Percentiles rank a stretch among this genome's conserved stretches.
Evolutionary conservation across 179 eudicot genomes (phyloP).

Genomic region (Silene coronaria): DNA sequence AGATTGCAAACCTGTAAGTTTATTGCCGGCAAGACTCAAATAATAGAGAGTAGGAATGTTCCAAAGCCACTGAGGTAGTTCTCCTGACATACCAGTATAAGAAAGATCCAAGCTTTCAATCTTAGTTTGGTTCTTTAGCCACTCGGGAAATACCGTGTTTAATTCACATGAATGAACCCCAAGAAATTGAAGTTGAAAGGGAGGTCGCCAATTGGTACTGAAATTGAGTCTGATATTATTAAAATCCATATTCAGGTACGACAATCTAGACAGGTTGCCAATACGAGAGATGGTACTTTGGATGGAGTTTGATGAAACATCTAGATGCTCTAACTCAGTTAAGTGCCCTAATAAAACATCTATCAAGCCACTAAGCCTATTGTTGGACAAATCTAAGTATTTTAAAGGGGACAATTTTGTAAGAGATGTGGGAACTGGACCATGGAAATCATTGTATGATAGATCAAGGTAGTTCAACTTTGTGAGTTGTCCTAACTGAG

Average conservation of each 20-base stretch:
- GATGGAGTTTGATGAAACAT: neutral
- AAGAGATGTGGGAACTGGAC: neutral
- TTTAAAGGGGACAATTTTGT: neutral
- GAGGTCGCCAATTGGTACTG: slow-evolving; percentile 8
- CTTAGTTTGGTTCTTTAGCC: slow-evolving; percentile 9
- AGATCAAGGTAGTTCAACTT: too few species aligned
- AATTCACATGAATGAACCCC: neutral
- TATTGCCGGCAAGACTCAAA: too few species aligned
- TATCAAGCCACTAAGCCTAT: neutral
- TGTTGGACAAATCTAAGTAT: neutral
- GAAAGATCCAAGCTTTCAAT: neutral
- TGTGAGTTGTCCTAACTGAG: too few species aligned
- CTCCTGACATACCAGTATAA: slow-evolving; percentile 14
- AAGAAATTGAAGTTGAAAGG: slow-evolving; percentile 1
- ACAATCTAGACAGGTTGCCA: slow-evolving; percentile 11
- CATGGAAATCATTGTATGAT: neutral
- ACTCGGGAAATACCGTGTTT: neutral
- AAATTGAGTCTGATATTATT: neutral
- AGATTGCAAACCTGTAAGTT: too few species aligned
- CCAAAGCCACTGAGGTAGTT: neutral
- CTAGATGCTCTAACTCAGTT: neutral
- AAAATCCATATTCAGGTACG: neutral
- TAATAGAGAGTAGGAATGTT: neutral
- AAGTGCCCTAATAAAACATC: neutral
- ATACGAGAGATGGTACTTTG: neutral